Conservation (phyloP, 768 basidiomycete genomes). For the Amanita jacksonii region DNA sequence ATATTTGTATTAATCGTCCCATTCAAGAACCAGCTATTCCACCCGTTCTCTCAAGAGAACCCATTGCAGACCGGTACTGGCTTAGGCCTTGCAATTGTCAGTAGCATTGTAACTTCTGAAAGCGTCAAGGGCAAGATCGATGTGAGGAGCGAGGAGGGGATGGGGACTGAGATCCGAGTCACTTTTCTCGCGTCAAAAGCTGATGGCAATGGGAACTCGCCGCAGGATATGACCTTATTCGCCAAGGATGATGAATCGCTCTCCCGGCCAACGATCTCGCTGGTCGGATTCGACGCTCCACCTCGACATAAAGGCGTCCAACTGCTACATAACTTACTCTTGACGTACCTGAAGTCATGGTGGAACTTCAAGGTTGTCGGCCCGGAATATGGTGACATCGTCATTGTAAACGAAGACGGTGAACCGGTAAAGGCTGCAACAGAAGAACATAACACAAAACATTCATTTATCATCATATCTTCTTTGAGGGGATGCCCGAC, state of each 20-base stretch:
- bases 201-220: constrained; percentile 21
- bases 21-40: constrained; percentile 81
- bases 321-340: constrained; percentile 53
- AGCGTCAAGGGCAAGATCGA: constrained; percentile 88
- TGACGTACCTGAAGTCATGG: constrained; percentile 60
- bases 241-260: constrained; percentile 25
- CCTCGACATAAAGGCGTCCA: constrained; percentile 50
- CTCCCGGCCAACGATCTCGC: constrained; percentile 43
- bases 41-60: constrained; percentile 96
- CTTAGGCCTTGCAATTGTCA: constrained; percentile 90
- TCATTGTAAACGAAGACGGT: constrained; percentile 76
- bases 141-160: constrained; percentile 84
- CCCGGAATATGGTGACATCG: constrained; percentile 52
- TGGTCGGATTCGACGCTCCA: constrained; percentile 58
- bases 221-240: constrained; percentile 39
- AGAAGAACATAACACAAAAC: constrained; percentile 41
- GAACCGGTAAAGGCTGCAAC: constrained; percentile 48
- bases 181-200: constrained; percentile 64
- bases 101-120: constrained; percentile 80
- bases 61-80: constrained; percentile 90
- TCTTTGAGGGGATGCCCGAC: constrained; percentile 57
- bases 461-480: constrained; percentile 71
- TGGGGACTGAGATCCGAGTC: constrained; percentile 88
- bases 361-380: constrained; percentile 57
- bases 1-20: background rate